Conservation (phyloP, 192 early-diverging fungal genomes). For the Coemansia umbellata region DNA sequence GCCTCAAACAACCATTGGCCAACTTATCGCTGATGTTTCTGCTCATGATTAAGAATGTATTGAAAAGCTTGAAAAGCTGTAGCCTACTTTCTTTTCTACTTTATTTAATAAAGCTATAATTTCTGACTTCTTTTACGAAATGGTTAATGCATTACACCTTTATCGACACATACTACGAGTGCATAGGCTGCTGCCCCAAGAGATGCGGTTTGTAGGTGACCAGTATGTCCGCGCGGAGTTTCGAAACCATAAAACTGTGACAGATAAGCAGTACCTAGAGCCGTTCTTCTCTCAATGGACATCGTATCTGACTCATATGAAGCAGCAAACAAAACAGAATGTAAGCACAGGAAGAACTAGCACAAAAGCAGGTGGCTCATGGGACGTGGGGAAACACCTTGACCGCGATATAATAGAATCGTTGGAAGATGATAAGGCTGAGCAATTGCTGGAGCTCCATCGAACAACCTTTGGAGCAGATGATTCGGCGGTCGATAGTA, state of each 20-base stretch:
- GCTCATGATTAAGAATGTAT: too few species aligned
- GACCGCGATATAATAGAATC: conserved; percentile 25
- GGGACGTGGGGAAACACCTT: conserved; percentile 30
- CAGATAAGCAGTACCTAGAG: conserved; percentile 31
- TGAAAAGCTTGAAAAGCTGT: too few species aligned
- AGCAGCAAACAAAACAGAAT: conserved; percentile 14
- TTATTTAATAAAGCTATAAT: background rate
- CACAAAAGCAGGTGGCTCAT: background rate
- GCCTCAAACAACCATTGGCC: too few species aligned
- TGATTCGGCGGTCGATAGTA: background rate
- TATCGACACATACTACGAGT: conserved; percentile 36
- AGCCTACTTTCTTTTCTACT: too few species aligned
- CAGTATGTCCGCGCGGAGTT: conserved; percentile 51
- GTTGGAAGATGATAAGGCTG: conserved; percentile 49
- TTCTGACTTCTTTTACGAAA: background rate
- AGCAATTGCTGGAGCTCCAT: conserved; percentile 48
- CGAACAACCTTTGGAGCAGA: conserved; percentile 15
- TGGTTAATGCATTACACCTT: conserved; percentile 26
- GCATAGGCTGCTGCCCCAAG: conserved; percentile 37
- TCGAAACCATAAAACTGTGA: conserved; percentile 38
- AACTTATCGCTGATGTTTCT: too few species aligned
- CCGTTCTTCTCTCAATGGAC: conserved; percentile 48
- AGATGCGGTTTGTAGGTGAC: conserved; percentile 52
- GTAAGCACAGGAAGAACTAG: background rate
- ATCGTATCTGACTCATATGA: conserved; percentile 24